Conservation (phyloP, 2,329 filamentous ascomycete species). For the Hymenoscyphus linearis region DNA sequence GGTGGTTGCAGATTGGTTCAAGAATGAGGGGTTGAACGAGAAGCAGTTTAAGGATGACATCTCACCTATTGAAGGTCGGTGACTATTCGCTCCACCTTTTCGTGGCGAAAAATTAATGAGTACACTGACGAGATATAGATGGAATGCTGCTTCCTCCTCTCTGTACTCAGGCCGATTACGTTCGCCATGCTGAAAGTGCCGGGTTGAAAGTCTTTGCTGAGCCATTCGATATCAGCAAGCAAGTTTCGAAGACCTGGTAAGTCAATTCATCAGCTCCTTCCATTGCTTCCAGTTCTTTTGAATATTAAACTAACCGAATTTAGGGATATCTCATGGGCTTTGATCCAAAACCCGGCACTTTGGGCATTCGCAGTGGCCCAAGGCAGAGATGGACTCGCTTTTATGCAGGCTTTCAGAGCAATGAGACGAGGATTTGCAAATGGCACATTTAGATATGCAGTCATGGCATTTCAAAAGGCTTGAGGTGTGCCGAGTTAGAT, state of each 20-base stretch:
- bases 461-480: conserved; percentile 50
- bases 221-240: conserved; percentile 51
- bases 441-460: conserved; percentile 52
- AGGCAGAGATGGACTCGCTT: conserved; percentile 54
- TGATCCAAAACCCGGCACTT: conserved; percentile 53
- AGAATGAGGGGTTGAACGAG: conserved; percentile 42
- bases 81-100: background rate
- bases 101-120: background rate
- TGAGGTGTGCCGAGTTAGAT: background rate
- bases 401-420: conserved; percentile 55
- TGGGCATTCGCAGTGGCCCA: conserved; percentile 58
- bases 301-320: background rate
- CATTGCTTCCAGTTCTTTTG: conserved; percentile 1
- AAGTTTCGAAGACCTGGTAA: conserved; percentile 56
- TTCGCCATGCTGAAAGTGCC: conserved; percentile 43
- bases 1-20: conserved; percentile 59
- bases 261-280: conserved; percentile 14
- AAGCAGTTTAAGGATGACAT: conserved; percentile 46
- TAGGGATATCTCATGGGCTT: conserved; percentile 58
- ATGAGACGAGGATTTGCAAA: conserved; percentile 57
- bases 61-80: conserved; percentile 50
- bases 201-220: conserved; percentile 41
- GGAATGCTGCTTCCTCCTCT: conserved; percentile 56
- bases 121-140: conserved; percentile 34
- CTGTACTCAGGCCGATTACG: conserved; percentile 48